Conservation (phyloP, 352 stramenopile species). For the Globisporangium echinulatum region DNA sequence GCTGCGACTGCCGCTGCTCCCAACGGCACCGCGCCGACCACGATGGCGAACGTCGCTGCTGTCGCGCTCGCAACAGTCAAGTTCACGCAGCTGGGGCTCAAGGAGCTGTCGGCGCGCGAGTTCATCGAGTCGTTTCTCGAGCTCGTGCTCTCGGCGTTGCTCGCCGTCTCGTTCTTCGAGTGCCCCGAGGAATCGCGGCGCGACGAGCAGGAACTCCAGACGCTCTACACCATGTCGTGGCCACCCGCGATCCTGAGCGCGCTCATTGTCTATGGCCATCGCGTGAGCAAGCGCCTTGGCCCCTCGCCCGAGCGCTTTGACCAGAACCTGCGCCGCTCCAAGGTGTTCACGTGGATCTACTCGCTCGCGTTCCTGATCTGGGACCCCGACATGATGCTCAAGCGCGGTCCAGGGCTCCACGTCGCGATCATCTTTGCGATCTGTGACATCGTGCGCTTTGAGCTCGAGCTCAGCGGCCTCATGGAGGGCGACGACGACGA, state of each 20-base stretch:
- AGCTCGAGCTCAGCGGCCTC: conserved; percentile 66
- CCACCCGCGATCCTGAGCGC: conserved; percentile 33
- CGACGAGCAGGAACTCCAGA: conserved; percentile 65
- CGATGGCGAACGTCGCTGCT: neutral
- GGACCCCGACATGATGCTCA: conserved; percentile 67
- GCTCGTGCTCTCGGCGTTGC: conserved; percentile 64
- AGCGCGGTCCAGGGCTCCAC: conserved; percentile 56
- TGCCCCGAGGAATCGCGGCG: conserved; percentile 34
- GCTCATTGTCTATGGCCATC: conserved; percentile 50
- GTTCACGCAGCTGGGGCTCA: conserved; percentile 18
- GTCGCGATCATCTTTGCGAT: conserved; percentile 67
- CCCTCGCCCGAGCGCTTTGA: conserved; percentile 60
- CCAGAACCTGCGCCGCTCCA: conserved; percentile 55
- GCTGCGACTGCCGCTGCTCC: too few species aligned
- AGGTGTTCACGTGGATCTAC: conserved; percentile 65
- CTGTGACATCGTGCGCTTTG: conserved; percentile 59
- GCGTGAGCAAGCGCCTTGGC: conserved; percentile 27
- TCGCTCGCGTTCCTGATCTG: conserved; percentile 52
- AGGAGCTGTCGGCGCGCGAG: conserved; percentile 47
- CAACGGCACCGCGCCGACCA: too few species aligned
- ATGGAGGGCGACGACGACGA: conserved; percentile 37
- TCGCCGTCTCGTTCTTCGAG: conserved; percentile 71
- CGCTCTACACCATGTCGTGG: conserved; percentile 61
- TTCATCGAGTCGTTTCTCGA: conserved; percentile 55
- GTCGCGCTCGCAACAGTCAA: conserved; percentile 20